Evolutionary conservation across 2,329 filamentous ascomycete species (phyloP).

Genomic region (Endocalyx cinctus): DNA sequence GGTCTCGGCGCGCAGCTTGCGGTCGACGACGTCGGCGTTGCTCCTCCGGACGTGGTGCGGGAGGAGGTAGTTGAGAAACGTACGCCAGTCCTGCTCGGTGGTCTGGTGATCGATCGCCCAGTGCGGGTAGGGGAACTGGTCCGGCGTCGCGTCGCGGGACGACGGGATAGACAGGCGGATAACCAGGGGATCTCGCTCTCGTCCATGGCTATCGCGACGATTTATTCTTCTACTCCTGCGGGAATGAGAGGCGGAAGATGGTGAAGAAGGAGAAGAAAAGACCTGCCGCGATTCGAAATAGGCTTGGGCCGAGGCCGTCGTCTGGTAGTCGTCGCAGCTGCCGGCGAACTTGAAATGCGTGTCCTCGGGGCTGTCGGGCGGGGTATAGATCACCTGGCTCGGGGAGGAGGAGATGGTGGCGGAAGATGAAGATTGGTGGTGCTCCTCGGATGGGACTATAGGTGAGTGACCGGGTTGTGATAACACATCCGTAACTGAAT

Average conservation of each 20-base stretch:
- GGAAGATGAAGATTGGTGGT: constrained; percentile 33
- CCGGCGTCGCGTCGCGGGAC: constrained; percentile 34
- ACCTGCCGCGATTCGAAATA: constrained; percentile 45
- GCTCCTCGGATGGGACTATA: constrained; percentile 17
- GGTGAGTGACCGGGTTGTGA: constrained; percentile 35
- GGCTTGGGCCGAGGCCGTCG: constrained; percentile 30
- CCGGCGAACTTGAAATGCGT: constrained; percentile 24
- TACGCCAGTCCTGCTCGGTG: constrained; percentile 51
- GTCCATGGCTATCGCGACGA: no score
- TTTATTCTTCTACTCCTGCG: no score
- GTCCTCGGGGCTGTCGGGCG: constrained; percentile 43
- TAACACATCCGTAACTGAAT: constrained; percentile 53
- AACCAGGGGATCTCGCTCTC: constrained; percentile 24
- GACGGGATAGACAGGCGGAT: constrained; percentile 28
- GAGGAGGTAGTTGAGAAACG: constrained; percentile 53
- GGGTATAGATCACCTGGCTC: constrained; percentile 46
- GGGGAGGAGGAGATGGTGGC: constrained; percentile 36
- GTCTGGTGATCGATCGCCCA: constrained; percentile 40
- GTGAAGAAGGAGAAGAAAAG: constrained; percentile 8
- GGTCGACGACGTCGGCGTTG: constrained; percentile 44
- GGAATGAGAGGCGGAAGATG: no score
- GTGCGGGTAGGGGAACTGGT: constrained; percentile 39
- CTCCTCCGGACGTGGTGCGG: constrained; percentile 40
- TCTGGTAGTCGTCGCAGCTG: constrained; percentile 19
- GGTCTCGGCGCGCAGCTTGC: constrained; percentile 42